Evolutionary conservation across 1,284 basidiomycete species (phyloP).

Genomic region (Sanguinoderma infundibulare): DNA sequence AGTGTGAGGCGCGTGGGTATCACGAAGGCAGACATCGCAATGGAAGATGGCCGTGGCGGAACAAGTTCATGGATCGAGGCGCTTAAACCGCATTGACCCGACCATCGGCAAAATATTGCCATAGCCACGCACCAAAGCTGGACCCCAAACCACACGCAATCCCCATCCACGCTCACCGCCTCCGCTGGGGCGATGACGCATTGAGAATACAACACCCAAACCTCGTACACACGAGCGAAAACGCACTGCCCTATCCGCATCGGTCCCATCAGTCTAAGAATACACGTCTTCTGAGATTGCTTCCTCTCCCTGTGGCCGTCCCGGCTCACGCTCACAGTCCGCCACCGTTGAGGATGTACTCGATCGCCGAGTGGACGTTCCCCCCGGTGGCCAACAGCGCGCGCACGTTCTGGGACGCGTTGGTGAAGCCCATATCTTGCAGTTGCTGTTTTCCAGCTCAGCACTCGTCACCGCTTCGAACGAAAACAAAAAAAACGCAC

Average conservation of each 20-base stretch:
- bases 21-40: too few relatives aligned
- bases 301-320: neutral
- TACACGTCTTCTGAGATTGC: neutral
- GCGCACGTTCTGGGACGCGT: constrained; percentile 87
- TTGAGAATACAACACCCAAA: neutral
- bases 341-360: constrained; percentile 85
- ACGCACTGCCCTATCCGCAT: neutral
- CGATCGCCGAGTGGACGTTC: constrained; percentile 89
- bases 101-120: neutral
- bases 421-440: constrained; percentile 86
- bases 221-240: neutral
- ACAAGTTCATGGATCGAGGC: neutral
- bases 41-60: neutral
- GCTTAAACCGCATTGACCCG: neutral
- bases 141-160: neutral
- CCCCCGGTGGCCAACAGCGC: constrained; percentile 87
- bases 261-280: neutral
- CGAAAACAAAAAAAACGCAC: constrained; percentile 40
- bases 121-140: neutral
- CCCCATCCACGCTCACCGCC: neutral
- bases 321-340: constrained; percentile 49
- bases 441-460: constrained; percentile 60
- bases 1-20: too few relatives aligned
- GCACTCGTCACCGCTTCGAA: constrained; percentile 8
- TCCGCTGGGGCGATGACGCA: neutral